phyloP scores from a whole-genome alignment of 768 basidiomycete genomes.

The Filobasidium wieringae region DNA sequence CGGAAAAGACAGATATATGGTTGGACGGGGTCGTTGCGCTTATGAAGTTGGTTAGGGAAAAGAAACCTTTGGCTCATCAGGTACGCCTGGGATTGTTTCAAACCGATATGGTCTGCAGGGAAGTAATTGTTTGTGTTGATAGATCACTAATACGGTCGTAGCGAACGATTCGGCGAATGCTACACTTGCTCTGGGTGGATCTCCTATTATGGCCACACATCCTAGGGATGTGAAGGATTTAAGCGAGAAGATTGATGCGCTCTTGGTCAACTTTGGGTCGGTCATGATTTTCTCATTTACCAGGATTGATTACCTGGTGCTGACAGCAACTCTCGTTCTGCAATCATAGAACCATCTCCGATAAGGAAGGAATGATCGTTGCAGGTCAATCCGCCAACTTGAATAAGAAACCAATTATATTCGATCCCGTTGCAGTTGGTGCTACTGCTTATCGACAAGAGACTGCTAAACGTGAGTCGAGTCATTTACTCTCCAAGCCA shows the following conservation, averaged over 20 bases:
- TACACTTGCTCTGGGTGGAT: conserved; percentile 73
- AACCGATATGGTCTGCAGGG: no score
- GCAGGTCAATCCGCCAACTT: conserved; percentile 62
- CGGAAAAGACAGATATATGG: conserved; percentile 1
- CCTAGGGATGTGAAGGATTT: conserved; percentile 73
- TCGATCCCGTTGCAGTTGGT: conserved; percentile 87
- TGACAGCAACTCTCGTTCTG: no score
- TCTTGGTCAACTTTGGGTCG: conserved; percentile 73
- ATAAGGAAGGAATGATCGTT: conserved; percentile 60
- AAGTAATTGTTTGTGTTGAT: not conserved
- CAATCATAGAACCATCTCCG: conserved; percentile 33
- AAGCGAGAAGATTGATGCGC: conserved; percentile 50
- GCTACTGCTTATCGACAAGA: conserved; percentile 61
- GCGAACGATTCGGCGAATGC: conserved; percentile 81
- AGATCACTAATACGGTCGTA: conserved; percentile 86
- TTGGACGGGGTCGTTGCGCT: conserved; percentile 44
- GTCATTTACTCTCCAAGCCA: no score
- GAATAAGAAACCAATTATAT: conserved; percentile 61
- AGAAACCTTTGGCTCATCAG: conserved; percentile 69
- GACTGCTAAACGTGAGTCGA: conserved; percentile 48
- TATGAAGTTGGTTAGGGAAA: conserved; percentile 46
- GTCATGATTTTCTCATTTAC: conserved; percentile 2
- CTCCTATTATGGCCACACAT: conserved; percentile 87
- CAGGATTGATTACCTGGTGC: no score
- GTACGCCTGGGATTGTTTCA: conserved; percentile 16